phyloP scores from a whole-genome alignment of 2,329 filamentous ascomycete species.

The Trichoderma simmonsii region DNA sequence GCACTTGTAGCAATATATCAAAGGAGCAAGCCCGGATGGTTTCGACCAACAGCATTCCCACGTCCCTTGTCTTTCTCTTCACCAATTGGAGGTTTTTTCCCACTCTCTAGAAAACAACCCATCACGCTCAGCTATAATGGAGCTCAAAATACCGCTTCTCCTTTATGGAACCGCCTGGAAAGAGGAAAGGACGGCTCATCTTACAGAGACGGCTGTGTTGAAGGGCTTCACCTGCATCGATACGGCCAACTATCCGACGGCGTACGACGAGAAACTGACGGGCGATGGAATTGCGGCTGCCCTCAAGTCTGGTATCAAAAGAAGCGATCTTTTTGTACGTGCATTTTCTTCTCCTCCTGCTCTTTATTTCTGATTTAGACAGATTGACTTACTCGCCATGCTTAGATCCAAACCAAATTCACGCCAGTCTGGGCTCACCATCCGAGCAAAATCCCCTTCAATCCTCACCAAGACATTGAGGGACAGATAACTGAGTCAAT shows the following conservation, averaged over 20 bases:
- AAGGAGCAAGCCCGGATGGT: neutral
- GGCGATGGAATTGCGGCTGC: neutral
- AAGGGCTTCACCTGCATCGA: neutral
- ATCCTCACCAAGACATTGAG: neutral
- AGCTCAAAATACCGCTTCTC: neutral
- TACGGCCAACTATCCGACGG: neutral
- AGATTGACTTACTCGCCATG: neutral
- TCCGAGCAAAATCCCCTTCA: neutral
- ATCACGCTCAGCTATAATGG: neutral
- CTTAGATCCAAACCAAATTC: neutral
- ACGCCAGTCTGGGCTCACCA: neutral
- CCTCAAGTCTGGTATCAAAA: neutral
- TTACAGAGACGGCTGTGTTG: neutral
- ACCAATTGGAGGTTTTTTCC: neutral
- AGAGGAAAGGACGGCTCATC: neutral
- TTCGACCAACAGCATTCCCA: neutral
- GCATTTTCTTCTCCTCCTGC: neutral
- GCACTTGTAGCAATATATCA: neutral
- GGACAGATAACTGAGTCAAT: neutral
- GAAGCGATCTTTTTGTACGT: neutral
- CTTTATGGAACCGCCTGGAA: neutral
- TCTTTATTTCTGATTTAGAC: neutral
- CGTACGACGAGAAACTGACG: neutral
- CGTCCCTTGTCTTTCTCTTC: neutral
- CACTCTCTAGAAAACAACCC: neutral